Base-by-base conservation (phyloP, 2,329 filamentous ascomycete genomes). In the Colletotrichum kahawae region DNA sequence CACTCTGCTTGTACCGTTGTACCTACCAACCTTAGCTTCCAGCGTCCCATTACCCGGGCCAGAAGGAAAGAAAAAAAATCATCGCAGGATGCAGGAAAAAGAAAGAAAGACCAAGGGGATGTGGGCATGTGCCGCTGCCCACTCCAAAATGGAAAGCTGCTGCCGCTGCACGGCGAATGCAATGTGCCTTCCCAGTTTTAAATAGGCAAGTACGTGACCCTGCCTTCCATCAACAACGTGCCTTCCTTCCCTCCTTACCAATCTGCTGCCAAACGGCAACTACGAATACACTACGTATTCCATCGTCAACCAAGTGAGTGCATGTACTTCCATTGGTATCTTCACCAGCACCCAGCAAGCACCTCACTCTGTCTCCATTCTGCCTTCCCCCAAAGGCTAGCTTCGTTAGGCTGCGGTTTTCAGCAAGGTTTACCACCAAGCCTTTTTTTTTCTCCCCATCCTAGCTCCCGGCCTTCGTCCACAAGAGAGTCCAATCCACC, bases 401-500 rank as follows among this genome's bases (percentile, higher is more conserved):
- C 57, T 70, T 38, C 56, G 21, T 64, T 38, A 34, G 68, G 59
- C 29, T 66, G 60, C 43, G 66, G 48, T 65, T 74, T 29, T 48
- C 24, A 71, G 60, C 69, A 69, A 33, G 67, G 59, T 59, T 60
- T 70, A 21, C 60, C 48, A 64, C 59, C 59, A 63, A 65, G 59
- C 71, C 59, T 68, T 72, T 62, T 13, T 54, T 60, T 21, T 7
- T 34, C 31, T 62, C 21, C 13, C 60, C 64, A 69, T 70, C 67
- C 71, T 74, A 71, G 67, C 62, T 74, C 71, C 54, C 71, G 68
- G 71, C 68, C 71, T 43, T 14, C 66, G 12, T 57, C 48, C 66
- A 48, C 29, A 34, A 57, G 43, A 57, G 4, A 57, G n/a, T 38
- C 60, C 60, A 66, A 12, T 51, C 24, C 38, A 60, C 51, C 38